A percentile compares a stretch with the other conserved stretches of the same genome.
Conservation (phyloP, 306 rosid species). For the Alnus glutinosa region DNA sequence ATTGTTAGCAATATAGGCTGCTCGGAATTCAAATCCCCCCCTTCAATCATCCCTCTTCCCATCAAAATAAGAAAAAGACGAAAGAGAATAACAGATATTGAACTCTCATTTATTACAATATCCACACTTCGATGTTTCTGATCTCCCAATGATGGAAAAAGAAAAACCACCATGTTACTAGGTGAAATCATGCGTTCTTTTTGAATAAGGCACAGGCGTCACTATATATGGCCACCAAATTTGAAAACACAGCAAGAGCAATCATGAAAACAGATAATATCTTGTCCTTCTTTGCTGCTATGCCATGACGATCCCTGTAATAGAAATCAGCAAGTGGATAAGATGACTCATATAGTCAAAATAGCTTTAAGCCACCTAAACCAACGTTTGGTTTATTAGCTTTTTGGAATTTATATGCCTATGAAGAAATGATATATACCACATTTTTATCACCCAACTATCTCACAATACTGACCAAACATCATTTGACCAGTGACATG, state of each 20-base stretch:
- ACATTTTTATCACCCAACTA: too few relatives aligned
- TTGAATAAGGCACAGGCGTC: constrained; percentile 38
- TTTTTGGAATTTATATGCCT: neutral
- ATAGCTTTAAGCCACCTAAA: neutral
- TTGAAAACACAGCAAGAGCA: constrained; percentile 42
- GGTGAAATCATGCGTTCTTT: constrained; percentile 27
- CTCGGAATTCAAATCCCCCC: too few relatives aligned
- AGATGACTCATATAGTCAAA: neutral
- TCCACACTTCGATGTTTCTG: neutral
- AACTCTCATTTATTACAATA: neutral
- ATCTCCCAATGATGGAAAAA: neutral
- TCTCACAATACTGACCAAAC: neutral
- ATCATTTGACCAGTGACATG: neutral
- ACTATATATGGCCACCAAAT: constrained; percentile 59
- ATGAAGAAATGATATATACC: neutral
- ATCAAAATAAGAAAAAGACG: neutral
- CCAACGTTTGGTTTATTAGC: neutral
- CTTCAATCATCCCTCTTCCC: neutral
- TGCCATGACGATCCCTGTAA: constrained; percentile 33
- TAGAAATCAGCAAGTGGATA: neutral
- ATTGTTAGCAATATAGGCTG: too few relatives aligned
- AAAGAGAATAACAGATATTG: neutral
- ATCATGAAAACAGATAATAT: constrained; percentile 32
- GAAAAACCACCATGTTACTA: neutral
- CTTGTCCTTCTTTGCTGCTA: constrained; percentile 32